A percentile compares a stretch with the other conserved stretches of the same genome.
These are phyloP conservation scores for Pestalotiopsis sp. DNA, from an alignment of 2,329 filamentous ascomycete species.

Conservation along the genomic window DNA sequence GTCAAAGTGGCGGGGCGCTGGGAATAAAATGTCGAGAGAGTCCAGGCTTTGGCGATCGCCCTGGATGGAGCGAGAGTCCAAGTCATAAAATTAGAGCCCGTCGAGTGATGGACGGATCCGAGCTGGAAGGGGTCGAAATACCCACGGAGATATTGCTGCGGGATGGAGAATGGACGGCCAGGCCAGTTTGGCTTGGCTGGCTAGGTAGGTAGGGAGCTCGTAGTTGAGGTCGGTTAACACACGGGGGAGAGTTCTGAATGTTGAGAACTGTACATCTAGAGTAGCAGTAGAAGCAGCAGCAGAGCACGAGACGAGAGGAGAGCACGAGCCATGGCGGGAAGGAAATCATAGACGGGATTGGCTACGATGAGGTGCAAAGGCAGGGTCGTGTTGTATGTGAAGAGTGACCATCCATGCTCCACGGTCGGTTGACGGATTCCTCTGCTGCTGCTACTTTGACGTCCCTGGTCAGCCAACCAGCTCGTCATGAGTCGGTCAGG, in stretches of 20 bases:
- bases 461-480: neutral
- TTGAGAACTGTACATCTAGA: neutral
- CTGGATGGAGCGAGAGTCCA: neutral
- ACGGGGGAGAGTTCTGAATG: neutral
- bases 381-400: neutral
- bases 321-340: constrained; percentile 9
- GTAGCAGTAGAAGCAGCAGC: neutral
- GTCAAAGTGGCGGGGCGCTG: constrained; percentile 6
- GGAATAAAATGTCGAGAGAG: constrained; percentile 2
- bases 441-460: neutral
- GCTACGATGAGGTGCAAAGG: neutral
- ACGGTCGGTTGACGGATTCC: neutral
- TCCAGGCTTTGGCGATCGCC: neutral
- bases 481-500: neutral
- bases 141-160: neutral
- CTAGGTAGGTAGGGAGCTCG: neutral
- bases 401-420: neutral
- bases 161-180: neutral
- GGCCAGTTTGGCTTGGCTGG: neutral
- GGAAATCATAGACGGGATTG: neutral
- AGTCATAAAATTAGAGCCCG: neutral
- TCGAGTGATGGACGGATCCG: neutral
- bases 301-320: neutral
- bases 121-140: neutral
- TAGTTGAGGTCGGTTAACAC: neutral